Base-by-base conservation (phyloP, 202 grass and related monocot genomes). In the Cymbopogon flexuosus region DNA sequence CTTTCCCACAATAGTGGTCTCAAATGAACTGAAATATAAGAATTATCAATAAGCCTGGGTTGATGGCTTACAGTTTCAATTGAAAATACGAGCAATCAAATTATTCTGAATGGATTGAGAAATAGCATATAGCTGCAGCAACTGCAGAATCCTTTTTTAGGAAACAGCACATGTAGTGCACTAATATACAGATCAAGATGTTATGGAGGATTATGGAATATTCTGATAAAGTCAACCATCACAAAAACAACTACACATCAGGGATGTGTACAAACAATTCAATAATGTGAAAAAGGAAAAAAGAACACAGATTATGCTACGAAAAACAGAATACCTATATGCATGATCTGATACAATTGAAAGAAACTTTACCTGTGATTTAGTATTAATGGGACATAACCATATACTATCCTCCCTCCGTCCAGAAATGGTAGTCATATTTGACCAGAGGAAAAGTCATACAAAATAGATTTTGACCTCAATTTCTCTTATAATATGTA, bases 11-110 rank as follows among this genome's bases (percentile, higher is more conserved):
- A 22, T 9, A 42, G 29, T 7, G 3, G 56, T 34, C 29, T 22
- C 47, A 57, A 56, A 66, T 49, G 24, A 43, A 68, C n/a, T 54
- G 65, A 49, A 77, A 78, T 12, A 78, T 8, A 27, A 82, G 8
- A 73, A 41, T 40, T 41, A 37, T 47, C 41, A n/a, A 43, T 33
- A 78, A 10, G 19, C 36, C 7, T 64, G 59, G 21, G 63, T 23
- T 21, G 43, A 65, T 41, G 57, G 6, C 42, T 61, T 61, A 76
- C 13, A 18, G 13, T 61, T 37, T 76, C 36, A 1, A 1, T 64
- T 16, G 12, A 64, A 46, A 46, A 19, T 5, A 57, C n/a, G 18
- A 62, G 22, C 36, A 75, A 37, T 8, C 0, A 0, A 54, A 19
- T 10, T 40, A 57, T 37, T 65, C 30, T 45, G 4, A 23, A 46